Evolutionary conservation across 805 yeast species (phyloP).

Genomic region (Pichia kluyveri): DNA sequence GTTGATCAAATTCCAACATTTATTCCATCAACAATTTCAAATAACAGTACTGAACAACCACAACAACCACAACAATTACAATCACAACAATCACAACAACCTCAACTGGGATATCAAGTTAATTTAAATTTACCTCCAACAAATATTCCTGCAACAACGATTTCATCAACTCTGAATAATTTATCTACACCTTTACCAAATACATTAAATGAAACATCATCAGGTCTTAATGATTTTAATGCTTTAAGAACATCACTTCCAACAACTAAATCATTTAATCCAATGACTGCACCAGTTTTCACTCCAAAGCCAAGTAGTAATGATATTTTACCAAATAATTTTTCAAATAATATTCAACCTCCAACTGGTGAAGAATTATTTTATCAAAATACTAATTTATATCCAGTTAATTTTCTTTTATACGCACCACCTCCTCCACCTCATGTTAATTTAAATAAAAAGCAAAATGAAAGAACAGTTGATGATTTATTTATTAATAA

Average conservation of each 20-base stretch:
- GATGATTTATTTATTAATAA: slow-evolving; percentile 65
- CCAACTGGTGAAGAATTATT: slow-evolving; percentile 18
- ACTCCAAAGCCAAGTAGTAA: slow-evolving; percentile 22
- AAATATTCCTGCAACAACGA: neutral
- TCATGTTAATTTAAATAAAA: slow-evolving; percentile 47
- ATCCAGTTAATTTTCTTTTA: slow-evolving; percentile 69
- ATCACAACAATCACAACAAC: too few relatives aligned
- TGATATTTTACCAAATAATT: slow-evolving; percentile 31
- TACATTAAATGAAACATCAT: neutral
- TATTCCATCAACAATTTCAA: slow-evolving; percentile 30
- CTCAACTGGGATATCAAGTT: neutral
- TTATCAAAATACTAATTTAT: slow-evolving; percentile 28
- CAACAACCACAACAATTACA: too few relatives aligned
- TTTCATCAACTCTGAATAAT: neutral
- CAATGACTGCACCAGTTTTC: slow-evolving; percentile 24
- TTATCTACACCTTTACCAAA: neutral
- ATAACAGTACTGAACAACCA: slow-evolving; percentile 3
- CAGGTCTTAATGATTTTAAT: neutral
- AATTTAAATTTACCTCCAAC: neutral
- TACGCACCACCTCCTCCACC: slow-evolving; percentile 90
- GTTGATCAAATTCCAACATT: slow-evolving; percentile 39
- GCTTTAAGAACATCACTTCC: slow-evolving; percentile 1
- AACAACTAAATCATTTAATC: slow-evolving; percentile 16
- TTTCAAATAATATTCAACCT: slow-evolving; percentile 4
- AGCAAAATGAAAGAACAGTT: slow-evolving; percentile 63